These are phyloP conservation scores for Bretschneidera sinensis DNA, from an alignment of 345 rosid species.

Conservation along the genomic window DNA sequence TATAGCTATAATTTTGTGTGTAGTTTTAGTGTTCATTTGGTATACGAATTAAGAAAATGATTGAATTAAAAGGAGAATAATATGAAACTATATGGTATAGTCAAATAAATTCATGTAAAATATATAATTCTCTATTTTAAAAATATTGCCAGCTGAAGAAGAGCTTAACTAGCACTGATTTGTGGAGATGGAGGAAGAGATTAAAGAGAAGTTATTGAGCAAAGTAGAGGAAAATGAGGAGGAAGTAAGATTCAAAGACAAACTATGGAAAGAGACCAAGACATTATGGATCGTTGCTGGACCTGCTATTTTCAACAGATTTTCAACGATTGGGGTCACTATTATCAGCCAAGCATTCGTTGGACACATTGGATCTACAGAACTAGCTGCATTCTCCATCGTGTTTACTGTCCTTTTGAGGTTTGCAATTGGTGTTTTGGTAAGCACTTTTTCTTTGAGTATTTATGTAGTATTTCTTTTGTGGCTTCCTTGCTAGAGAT, in stretches of 20 bases:
- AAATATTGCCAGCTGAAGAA: too few relatives aligned
- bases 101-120: too few relatives aligned
- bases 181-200: constrained; percentile 25
- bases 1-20: too few relatives aligned
- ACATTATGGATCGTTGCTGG: constrained; percentile 69
- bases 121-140: too few relatives aligned
- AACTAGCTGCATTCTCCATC: constrained; percentile 73
- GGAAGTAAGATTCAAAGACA: constrained; percentile 26
- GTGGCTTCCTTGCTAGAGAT: neutral
- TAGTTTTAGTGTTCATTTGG: too few relatives aligned
- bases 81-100: too few relatives aligned
- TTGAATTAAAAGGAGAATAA: too few relatives aligned
- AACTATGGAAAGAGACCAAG: constrained; percentile 53
- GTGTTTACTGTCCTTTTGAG: constrained; percentile 56
- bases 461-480: too few relatives aligned
- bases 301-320: constrained; percentile 69
- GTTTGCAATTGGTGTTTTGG: constrained; percentile 64
- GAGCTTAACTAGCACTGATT: neutral
- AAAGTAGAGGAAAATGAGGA: constrained; percentile 16
- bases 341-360: constrained; percentile 60
- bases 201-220: constrained; percentile 23
- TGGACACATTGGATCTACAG: constrained; percentile 60
- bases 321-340: constrained; percentile 54
- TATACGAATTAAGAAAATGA: too few relatives aligned
- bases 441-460: constrained; percentile 15